Evolutionary conservation across 371 early-diverging fungal species (phyloP).

Genomic region (Nematocida displodere): DNA sequence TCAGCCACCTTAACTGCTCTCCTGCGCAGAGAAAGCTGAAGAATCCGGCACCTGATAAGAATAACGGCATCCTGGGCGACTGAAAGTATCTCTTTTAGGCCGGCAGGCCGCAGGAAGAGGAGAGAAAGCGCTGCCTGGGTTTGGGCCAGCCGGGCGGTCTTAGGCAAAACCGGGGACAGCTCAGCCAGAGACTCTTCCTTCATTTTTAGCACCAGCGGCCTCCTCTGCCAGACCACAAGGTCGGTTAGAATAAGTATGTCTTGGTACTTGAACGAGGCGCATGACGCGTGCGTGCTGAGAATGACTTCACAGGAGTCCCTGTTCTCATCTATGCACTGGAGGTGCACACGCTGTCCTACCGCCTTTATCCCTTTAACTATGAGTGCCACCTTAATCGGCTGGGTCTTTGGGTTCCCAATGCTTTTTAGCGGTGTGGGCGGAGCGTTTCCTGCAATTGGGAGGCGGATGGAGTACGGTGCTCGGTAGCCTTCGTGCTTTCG

Average conservation of each 20-base stretch:
- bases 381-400: too few species aligned
- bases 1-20: background rate
- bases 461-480: too few species aligned
- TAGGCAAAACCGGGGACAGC: background rate
- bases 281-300: background rate
- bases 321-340: conserved; percentile 1
- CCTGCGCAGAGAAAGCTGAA: background rate
- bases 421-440: too few species aligned
- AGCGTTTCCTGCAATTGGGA: too few species aligned
- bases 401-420: too few species aligned
- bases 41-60: background rate
- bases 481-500: too few species aligned
- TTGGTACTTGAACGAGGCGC: background rate
- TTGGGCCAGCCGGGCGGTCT: too few species aligned
- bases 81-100: background rate
- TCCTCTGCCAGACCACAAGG: too few species aligned
- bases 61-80: background rate
- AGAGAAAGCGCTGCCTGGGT: too few species aligned
- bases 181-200: background rate
- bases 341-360: background rate
- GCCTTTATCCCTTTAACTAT: background rate
- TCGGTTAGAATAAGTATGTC: background rate
- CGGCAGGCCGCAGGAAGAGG: background rate
- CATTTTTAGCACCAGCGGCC: background rate
- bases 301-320: background rate